Base-by-base conservation (phyloP, 2,329 filamentous ascomycete species). In the Geosmithia putterillii region DNA sequence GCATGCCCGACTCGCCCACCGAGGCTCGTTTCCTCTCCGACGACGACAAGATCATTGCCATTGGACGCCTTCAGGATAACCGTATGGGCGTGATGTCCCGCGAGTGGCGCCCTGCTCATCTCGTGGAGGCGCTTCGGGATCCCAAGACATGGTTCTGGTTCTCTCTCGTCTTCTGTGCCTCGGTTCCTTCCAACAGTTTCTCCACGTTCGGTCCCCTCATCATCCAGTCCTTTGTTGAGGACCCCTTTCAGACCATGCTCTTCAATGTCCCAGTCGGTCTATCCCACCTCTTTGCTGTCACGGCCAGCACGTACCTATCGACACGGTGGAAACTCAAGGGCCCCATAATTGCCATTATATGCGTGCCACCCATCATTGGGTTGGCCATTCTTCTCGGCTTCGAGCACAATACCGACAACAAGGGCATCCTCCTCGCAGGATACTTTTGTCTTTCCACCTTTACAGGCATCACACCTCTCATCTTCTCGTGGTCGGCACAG, bases 81-180 rank as follows among this genome's bases (percentile, higher is more conserved):
- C 71, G 76, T 46, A 73, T 71, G 62, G 72, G 73, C 2, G 62
- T 74, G 22, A 64, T 69, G 45, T 71, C 66, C 2, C 66, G 67
- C 4, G 63, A 72, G 46, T 76, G 70, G 70, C 64, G 68, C 19
- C 68, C 63, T 51, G 56, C 64, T 14, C 73, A 77, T 46, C 59
- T 74, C 4, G 57, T 61, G 40, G 79, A 82, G 51, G 65, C 75
- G 0, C 54, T 71, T 10, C 48, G 67, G 1, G 77, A 81, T 46
- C 48, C 65, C n/a, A 80, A 81, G 55, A 77, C 74, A 0, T 81
- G 73, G 71, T 58, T 73, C 22, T 76, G 73, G 71, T 69, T 76
- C 23, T 50, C 54, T n/a, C 62, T 74, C 58, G 65, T 73, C 49
- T 67, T 75, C 35, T 62, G 71, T 41, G 72, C 80, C 48, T 73